A percentile compares a stretch with the other conserved stretches of the same genome.
These are phyloP conservation scores for Paramecium biaurelia DNA, from an alignment of 73 alveolate species.

Conservation along the genomic window DNA sequence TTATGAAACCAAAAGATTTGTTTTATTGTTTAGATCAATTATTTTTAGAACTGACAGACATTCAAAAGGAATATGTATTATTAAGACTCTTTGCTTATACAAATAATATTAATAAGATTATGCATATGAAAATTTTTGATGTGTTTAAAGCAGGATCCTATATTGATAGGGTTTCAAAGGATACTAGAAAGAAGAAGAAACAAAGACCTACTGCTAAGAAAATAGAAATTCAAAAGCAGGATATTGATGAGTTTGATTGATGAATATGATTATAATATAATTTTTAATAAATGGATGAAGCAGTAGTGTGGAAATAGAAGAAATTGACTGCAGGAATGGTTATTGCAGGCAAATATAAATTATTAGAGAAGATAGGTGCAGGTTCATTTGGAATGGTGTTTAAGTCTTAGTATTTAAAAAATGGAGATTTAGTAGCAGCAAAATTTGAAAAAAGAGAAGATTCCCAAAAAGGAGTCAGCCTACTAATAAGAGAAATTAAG, in stretches of 20 bases:
- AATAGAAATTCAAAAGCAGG: background rate
- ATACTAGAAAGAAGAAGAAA: conserved; percentile 6
- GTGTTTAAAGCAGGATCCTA: conserved; percentile 38
- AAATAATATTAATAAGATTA: conserved; percentile 25
- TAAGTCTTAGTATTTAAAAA: conserved; percentile 70
- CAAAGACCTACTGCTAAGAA: background rate
- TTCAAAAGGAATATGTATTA: conserved; percentile 32
- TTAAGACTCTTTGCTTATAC: conserved; percentile 19
- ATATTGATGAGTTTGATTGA: conserved; percentile 10
- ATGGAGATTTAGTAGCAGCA: conserved; percentile 73
- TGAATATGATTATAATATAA: background rate
- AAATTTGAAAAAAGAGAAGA: conserved; percentile 76
- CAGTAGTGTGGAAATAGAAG: background rate
- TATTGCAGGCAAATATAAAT: conserved; percentile 34
- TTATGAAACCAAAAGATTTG: conserved; percentile 29
- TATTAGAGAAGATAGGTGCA: conserved; percentile 72
- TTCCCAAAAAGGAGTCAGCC: conserved; percentile 65
- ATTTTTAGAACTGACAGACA: conserved; percentile 27
- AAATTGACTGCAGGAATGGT: background rate
- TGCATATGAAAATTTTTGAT: conserved; percentile 40
- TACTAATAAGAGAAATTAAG: conserved; percentile 70
- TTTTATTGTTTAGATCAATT: conserved; percentile 48
- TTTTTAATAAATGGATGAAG: background rate
- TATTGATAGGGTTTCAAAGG: conserved; percentile 32
- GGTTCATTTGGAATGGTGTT: conserved; percentile 79